Evolutionary conservation across 1,284 basidiomycete genomes (phyloP), one percentile per base, ranked within the genome.

Genomic region (Anthracocystis panici-leucophaei): DNA sequence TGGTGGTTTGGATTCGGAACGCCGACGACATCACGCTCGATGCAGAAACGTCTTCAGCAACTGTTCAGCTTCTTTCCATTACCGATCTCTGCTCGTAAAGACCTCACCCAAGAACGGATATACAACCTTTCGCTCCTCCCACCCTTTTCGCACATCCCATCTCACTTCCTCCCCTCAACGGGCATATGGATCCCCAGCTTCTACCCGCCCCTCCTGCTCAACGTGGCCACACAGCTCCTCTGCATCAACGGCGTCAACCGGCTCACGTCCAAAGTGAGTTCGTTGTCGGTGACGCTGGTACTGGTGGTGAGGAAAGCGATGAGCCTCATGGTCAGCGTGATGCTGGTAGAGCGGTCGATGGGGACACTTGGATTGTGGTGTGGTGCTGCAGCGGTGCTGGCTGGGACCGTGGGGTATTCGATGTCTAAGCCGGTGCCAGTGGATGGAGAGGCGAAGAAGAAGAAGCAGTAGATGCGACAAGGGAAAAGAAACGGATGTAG

Each of bases 241-340:
- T 97, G 95, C 85, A 91, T 93, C n/a, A 88, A 93, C 2, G 95
- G 95, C 41, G 95, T 97, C 46, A 91, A 97, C 83, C 88, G 92
- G 41, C 88, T 97, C 63, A 95, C 94, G 1, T 75, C 87, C 27
- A 83, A 85, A 48, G 92, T 95, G 4, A 91, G 90, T 49, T 89
- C 91, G 8, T 88, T 96, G 11, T 93, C 91, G 0, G 94, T 97
- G 33, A 95, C 93, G 12, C 90, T 97, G 57, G 89, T 96, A 16
- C 88, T 97, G 54, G 94, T 93, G 42, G 90, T 97, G 21, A 89
- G 95, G 55, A 97, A 97, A 85, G 95, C 94, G 1, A 88, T 91
- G 18, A 95, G 93, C 60, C 87, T 97, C 18, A 87, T 92, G 16
- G 89, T 97, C 73, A 92, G 91, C 79, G 90, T 93, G 10, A 80